Conservation (phyloP, 108 stramenopile genomes). For the Nitzschia sp. region DNA sequence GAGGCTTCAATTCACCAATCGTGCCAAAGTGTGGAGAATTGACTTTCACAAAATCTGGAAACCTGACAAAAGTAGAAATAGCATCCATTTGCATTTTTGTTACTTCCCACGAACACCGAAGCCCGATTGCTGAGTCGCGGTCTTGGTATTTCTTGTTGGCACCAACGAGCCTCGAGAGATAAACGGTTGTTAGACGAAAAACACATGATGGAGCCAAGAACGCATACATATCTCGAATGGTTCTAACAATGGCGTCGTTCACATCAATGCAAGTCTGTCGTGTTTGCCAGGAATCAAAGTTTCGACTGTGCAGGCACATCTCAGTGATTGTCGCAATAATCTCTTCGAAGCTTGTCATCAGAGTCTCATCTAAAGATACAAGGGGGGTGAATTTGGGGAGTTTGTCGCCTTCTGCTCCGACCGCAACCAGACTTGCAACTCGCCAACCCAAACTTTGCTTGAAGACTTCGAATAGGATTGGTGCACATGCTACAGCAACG, state of each 20-base stretch:
- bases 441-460: slow-evolving; percentile 81
- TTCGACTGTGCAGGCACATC: slow-evolving; percentile 78
- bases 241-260: slow-evolving; percentile 82
- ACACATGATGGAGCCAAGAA: slow-evolving; percentile 65
- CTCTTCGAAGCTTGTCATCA: slow-evolving; percentile 56
- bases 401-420: slow-evolving; percentile 2
- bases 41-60: slow-evolving; percentile 74
- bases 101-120: slow-evolving; percentile 83
- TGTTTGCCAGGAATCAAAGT: slow-evolving; percentile 82
- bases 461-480: slow-evolving; percentile 83
- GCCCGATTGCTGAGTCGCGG: slow-evolving; percentile 73
- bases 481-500: slow-evolving; percentile 77
- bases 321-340: slow-evolving; percentile 73
- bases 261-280: slow-evolving; percentile 83
- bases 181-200: slow-evolving; percentile 65
- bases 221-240: slow-evolving; percentile 80
- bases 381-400: slow-evolving; percentile 45
- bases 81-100: slow-evolving; percentile 80
- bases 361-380: slow-evolving; percentile 64
- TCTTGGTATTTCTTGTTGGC: slow-evolving; percentile 76
- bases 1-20: slow-evolving; percentile 48
- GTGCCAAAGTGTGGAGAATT: slow-evolving; percentile 71
- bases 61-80: slow-evolving; percentile 75
- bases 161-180: slow-evolving; percentile 70
- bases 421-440: slow-evolving; percentile 50